phyloP scores from a whole-genome alignment of 192 early-diverging fungal species.

The Umbelopsis sp. region DNA sequence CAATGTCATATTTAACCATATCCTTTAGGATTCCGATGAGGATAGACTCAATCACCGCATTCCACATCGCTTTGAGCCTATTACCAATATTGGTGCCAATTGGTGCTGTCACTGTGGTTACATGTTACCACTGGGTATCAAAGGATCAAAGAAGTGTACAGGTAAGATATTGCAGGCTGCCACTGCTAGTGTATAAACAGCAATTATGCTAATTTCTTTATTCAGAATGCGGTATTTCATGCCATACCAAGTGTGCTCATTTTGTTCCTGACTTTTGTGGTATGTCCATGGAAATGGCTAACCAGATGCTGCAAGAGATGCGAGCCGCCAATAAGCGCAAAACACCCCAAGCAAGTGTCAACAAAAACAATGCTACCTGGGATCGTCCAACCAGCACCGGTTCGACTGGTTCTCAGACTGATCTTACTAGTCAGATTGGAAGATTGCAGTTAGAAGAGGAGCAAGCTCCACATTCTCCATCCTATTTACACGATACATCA shows the following conservation, averaged over 20 bases:
- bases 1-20: not conserved
- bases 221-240: slow-evolving; percentile 78
- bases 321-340: slow-evolving; percentile 53
- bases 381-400: slow-evolving; percentile 8
- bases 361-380: slow-evolving; percentile 10
- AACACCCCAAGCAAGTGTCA: slow-evolving; percentile 5
- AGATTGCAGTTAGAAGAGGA: slow-evolving; percentile 3
- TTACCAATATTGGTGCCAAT: slow-evolving; percentile 78
- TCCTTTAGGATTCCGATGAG: slow-evolving; percentile 53
- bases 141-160: slow-evolving; percentile 53
- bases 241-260: slow-evolving; percentile 82
- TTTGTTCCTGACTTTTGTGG: slow-evolving; percentile 94
- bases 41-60: slow-evolving; percentile 85
- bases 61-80: slow-evolving; percentile 92
- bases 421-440: not conserved
- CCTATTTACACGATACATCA: slow-evolving; percentile 5
- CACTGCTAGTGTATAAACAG: not conserved
- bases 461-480: not conserved
- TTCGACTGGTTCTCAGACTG: not conserved
- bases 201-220: slow-evolving; percentile 36
- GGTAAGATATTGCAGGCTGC: slow-evolving; percentile 33
- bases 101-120: slow-evolving; percentile 99
- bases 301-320: slow-evolving; percentile 84
- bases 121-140: slow-evolving; percentile 86
- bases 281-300: slow-evolving; percentile 81